phyloP scores from a whole-genome alignment of 257 asterid species.

The Fraxinus anomala region DNA sequence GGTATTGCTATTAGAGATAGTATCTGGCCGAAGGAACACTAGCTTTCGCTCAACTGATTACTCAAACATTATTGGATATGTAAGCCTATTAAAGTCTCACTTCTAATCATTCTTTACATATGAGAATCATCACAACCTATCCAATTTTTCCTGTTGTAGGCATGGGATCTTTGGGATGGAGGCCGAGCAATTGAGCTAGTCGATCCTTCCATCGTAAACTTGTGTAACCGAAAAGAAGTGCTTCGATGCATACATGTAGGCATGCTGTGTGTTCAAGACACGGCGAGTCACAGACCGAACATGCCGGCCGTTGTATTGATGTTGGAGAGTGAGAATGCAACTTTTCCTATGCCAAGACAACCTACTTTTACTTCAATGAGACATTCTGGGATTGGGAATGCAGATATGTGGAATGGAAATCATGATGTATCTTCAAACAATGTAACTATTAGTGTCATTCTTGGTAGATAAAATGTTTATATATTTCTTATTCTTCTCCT shows the following conservation, averaged over 20 bases:
- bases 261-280: slow-evolving; percentile 18
- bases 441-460: not conserved
- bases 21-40: slow-evolving; percentile 9
- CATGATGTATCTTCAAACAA: slow-evolving; percentile 5
- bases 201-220: slow-evolving; percentile 5
- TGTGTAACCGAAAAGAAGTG: not conserved
- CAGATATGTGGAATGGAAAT: slow-evolving; percentile 7
- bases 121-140: not conserved
- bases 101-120: not conserved
- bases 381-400: not conserved
- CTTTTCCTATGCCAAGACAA: slow-evolving; percentile 13
- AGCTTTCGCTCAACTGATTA: slow-evolving; percentile 9
- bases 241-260: slow-evolving; percentile 15
- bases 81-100: not conserved
- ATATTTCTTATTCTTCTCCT: not conserved
- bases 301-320: slow-evolving; percentile 12
- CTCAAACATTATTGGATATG: slow-evolving; percentile 16
- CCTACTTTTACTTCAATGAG: slow-evolving; percentile 18
- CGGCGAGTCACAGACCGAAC: slow-evolving; percentile 1
- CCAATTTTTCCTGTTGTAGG: not conserved
- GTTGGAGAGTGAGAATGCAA: slow-evolving; percentile 16
- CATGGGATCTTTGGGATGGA: slow-evolving; percentile 13
- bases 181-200: slow-evolving; percentile 13
- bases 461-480: not conserved
- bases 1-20: slow-evolving; percentile 11